Conservation (phyloP, 805 yeast genomes). For the Metschnikowia kofuensis region DNA sequence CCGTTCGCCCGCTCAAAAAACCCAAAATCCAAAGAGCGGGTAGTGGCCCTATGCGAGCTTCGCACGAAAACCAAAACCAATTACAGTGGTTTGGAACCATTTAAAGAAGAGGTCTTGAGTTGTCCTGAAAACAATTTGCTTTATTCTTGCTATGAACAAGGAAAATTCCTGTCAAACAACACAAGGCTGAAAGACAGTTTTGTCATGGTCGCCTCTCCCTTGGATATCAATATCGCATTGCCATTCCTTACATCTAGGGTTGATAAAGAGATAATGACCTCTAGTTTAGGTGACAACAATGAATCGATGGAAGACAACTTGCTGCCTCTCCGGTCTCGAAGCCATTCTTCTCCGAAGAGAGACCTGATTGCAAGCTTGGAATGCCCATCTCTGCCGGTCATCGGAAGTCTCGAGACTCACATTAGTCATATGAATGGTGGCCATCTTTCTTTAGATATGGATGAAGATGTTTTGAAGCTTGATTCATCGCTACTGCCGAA, state of each 20-base stretch:
- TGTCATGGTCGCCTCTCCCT: constrained; percentile 40
- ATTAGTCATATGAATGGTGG: constrained; percentile 23
- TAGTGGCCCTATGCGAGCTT: constrained; percentile 59
- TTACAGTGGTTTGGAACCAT: constrained; percentile 41
- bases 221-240: constrained; percentile 42
- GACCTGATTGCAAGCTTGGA: constrained; percentile 10
- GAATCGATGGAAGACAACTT: constrained; percentile 2
- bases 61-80: constrained; percentile 46
- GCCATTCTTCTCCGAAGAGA: neutral
- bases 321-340: constrained; percentile 3
- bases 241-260: constrained; percentile 40
- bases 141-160: constrained; percentile 49
- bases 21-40: constrained; percentile 40
- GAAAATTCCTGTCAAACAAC: constrained; percentile 2
- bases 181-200: constrained; percentile 1
- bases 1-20: constrained; percentile 3
- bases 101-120: constrained; percentile 57
- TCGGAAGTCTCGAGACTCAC: constrained; percentile 41
- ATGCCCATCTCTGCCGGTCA: constrained; percentile 28
- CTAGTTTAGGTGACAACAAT: constrained; percentile 13
- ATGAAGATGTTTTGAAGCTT: constrained; percentile 27
- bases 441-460: constrained; percentile 5
- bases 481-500: constrained; percentile 30
- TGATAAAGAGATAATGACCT: constrained; percentile 29
- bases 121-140: constrained; percentile 61